Conservation (phyloP, 2,329 filamentous ascomycete species). For the Paecilomyces sp. region DNA sequence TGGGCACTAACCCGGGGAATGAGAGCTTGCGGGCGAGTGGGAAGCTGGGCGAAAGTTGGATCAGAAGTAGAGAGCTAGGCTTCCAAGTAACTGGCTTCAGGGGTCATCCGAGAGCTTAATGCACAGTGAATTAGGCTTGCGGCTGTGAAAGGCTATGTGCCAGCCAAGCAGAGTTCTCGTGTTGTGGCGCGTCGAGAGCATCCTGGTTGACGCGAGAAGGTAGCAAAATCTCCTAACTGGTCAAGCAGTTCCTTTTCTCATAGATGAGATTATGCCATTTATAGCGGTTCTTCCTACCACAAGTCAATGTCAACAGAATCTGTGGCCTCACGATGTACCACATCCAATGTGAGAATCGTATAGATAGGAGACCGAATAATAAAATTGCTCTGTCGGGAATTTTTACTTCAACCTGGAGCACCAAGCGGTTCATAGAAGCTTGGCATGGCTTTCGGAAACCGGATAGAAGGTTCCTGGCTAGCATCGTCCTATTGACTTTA, state of each 20-base stretch:
- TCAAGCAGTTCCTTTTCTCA: not conserved
- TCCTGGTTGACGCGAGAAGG: not conserved
- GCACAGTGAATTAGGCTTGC: not conserved
- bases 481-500: not conserved
- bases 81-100: not conserved
- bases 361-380: not conserved
- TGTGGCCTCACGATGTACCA: not conserved
- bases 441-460: not conserved
- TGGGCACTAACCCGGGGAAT: not conserved
- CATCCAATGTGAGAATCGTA: not conserved
- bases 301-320: not conserved
- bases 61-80: not conserved
- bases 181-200: not conserved
- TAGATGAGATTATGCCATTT: not conserved
- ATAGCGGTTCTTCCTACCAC: not conserved
- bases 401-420: not conserved
- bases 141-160: not conserved
- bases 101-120: not conserved
- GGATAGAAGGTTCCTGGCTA: not conserved
- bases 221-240: not conserved
- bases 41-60: not conserved
- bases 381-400: not conserved
- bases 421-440: not conserved
- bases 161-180: not conserved
- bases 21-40: not conserved